Evolutionary conservation across 2,329 filamentous ascomycete species (phyloP).

Genomic region (Pseudogymnoascus pannorum): DNA sequence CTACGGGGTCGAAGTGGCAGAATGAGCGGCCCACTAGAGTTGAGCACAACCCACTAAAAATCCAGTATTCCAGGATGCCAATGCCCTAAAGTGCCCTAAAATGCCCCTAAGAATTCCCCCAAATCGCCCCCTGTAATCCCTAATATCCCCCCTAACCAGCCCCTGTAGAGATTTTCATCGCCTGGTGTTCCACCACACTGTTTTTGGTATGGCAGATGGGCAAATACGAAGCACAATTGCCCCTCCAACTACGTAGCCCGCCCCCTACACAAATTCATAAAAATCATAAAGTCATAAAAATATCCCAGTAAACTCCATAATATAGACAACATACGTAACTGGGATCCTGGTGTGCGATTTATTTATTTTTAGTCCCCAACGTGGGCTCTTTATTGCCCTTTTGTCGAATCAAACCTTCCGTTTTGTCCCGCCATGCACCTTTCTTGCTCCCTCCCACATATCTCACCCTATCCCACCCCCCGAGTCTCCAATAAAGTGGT

Average conservation of each 20-base stretch:
- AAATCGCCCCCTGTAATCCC: not conserved
- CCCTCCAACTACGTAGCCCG: not conserved
- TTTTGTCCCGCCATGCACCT: not conserved
- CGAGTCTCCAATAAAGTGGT: not conserved
- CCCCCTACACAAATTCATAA: not conserved
- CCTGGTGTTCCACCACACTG: not conserved
- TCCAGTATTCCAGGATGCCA: not conserved
- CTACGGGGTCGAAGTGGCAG: not conserved
- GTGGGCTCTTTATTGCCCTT: not conserved
- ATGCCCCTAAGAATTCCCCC: not conserved
- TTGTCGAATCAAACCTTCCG: not conserved
- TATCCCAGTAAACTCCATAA: not conserved
- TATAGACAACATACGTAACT: not conserved
- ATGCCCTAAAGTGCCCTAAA: not conserved
- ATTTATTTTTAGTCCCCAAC: conserved; percentile 3
- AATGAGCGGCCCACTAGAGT: not conserved
- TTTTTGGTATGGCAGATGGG: no score
- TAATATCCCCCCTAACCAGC: not conserved
- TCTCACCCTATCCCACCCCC: not conserved
- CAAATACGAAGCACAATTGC: not conserved
- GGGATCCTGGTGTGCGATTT: not conserved
- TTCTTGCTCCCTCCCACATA: not conserved
- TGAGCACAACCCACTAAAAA: not conserved
- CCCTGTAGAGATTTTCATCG: conserved; percentile 2
- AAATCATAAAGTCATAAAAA: no score